Evolutionary conservation across 306 rosid species (phyloP).

Genomic region (Comarum palustre): DNA sequence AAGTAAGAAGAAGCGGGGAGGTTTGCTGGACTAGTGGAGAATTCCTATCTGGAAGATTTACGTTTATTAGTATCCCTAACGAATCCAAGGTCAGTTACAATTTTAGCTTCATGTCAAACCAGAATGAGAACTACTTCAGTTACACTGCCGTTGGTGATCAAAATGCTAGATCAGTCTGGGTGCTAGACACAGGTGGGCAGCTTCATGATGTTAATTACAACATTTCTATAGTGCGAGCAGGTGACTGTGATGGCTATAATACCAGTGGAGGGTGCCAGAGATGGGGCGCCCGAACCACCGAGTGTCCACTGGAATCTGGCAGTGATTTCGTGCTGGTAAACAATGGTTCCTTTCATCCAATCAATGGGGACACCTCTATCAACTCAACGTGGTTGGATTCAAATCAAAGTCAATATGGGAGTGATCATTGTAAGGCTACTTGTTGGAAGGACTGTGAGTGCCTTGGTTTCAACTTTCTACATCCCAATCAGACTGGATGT

Average conservation of each 20-base stretch:
- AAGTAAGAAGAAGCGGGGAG: background rate
- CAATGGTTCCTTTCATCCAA: background rate
- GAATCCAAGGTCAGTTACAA: background rate
- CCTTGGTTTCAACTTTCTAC: background rate
- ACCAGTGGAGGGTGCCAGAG: background rate
- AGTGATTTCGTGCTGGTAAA: slow-evolving; percentile 1
- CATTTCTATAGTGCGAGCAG: background rate
- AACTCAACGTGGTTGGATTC: background rate
- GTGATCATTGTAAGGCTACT: background rate
- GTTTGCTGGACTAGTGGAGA: background rate
- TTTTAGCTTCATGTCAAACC: background rate
- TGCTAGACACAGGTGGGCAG: background rate
- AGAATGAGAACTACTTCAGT: background rate
- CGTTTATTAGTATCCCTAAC: background rate
- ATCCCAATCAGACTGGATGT: background rate
- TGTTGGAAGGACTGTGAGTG: slow-evolving; percentile 30
- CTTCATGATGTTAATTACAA: rapidly evolving
- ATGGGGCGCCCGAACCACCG: background rate
- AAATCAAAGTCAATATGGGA: background rate
- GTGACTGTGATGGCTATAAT: background rate
- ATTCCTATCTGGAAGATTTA: background rate
- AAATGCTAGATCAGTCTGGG: background rate
- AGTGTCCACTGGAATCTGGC: background rate
- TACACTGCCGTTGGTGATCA: background rate
- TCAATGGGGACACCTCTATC: background rate